Conservation (phyloP, 371 early-diverging fungal species). For the Funneliformis caledonium region DNA sequence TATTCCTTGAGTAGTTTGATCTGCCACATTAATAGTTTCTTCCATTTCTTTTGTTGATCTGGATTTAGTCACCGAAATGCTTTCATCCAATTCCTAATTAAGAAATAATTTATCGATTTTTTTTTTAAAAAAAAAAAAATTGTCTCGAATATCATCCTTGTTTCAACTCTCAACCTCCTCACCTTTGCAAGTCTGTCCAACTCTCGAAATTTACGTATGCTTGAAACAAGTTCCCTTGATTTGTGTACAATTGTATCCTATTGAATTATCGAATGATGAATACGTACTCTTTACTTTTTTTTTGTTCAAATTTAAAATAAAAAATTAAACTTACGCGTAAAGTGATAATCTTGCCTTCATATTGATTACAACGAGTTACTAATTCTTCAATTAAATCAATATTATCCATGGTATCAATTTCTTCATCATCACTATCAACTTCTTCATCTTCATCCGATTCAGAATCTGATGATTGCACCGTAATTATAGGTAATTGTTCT, state of each 20-base stretch:
- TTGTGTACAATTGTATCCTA: constrained; percentile 10
- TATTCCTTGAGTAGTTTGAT: not conserved
- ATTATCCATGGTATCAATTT: not conserved
- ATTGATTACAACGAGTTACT: not conserved
- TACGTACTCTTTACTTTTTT: no score
- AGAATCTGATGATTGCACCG: not conserved
- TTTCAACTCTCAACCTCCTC: not conserved
- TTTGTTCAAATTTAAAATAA: not conserved
- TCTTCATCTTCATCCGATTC: not conserved
- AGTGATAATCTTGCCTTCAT: not conserved
- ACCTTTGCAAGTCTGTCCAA: constrained; percentile 21
- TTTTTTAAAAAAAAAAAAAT: not conserved
- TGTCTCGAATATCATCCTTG: not conserved
- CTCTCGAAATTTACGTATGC: constrained; percentile 4
- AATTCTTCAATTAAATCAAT: constrained; percentile 12
- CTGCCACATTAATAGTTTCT: constrained; percentile 14
- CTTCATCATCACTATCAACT: not conserved
- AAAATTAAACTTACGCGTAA: not conserved
- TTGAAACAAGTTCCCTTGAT: constrained; percentile 3
- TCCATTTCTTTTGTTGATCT: constrained; percentile 25
- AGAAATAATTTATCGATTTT: not conserved
- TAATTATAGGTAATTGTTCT: not conserved
- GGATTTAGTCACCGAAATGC: not conserved
- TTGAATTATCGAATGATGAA: not conserved
- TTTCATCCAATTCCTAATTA: constrained; percentile 22